Conservation (phyloP, 2,329 filamentous ascomycete species). For the Aspergillus chevalieri region DNA sequence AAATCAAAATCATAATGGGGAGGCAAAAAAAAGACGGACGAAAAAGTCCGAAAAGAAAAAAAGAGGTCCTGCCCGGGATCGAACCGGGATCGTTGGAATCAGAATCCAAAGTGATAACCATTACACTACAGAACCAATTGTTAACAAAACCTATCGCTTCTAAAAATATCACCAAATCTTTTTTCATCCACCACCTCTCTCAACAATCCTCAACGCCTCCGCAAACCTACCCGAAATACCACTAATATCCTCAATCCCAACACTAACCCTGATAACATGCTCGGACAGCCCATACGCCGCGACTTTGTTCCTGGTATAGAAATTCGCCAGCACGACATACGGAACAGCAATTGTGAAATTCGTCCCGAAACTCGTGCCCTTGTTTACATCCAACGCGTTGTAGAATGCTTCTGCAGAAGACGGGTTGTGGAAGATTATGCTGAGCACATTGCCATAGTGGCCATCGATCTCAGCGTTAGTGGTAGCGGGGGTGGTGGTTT, state of each 20-base stretch:
- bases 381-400: constrained; percentile 23
- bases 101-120: constrained; percentile 7
- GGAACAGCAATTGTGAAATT: constrained; percentile 22
- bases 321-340: constrained; percentile 18
- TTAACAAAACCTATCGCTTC: background rate
- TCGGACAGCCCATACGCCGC: background rate
- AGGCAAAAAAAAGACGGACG: background rate
- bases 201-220: background rate
- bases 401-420: constrained; percentile 21
- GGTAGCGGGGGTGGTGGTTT: constrained; percentile 6
- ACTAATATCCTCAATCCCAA: background rate
- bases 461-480: no score
- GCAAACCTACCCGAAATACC: background rate
- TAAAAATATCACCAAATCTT: background rate
- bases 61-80: constrained; percentile 5
- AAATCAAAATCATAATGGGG: background rate
- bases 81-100: constrained; percentile 7
- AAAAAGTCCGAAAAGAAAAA: constrained; percentile 1
- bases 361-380: constrained; percentile 25
- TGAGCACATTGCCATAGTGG: constrained; percentile 1
- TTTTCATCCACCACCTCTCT: background rate
- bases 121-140: constrained; percentile 5
- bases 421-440: constrained; percentile 15
- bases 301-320: background rate
- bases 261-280: background rate